Percentiles rank a stretch among this genome's conserved stretches.
phyloP scores from a whole-genome alignment of 2,329 filamentous ascomycete species.

The Trematosphaeria pertusa region DNA sequence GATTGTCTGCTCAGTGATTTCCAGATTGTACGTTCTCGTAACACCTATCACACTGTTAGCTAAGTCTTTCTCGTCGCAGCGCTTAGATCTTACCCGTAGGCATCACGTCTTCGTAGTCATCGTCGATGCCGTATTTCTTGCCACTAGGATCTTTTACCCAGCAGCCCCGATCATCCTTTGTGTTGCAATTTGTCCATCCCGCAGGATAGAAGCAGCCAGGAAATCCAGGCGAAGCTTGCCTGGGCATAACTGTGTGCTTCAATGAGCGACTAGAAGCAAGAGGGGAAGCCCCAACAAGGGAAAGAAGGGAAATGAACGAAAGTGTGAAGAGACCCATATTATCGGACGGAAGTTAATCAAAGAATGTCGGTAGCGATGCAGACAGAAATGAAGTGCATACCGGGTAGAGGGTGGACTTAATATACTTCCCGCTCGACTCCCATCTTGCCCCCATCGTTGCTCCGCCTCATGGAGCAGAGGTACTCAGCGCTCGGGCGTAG shows the following conservation, averaged over 20 bases:
- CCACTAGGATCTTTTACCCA: constrained; percentile 31
- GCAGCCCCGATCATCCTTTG: constrained; percentile 24
- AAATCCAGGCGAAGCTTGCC: constrained; percentile 22
- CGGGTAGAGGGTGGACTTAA: neutral
- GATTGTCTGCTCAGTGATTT: constrained; percentile 17
- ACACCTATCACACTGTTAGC: constrained; percentile 9
- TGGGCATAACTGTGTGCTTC: constrained; percentile 12
- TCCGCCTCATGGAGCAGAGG: too few relatives aligned
- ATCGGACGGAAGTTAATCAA: neutral
- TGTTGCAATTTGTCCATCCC: constrained; percentile 30
- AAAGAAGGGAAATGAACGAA: constrained; percentile 15
- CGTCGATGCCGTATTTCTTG: constrained; percentile 28
- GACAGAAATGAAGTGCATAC: neutral
- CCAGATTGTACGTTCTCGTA: constrained; percentile 15
- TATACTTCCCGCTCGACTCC: neutral
- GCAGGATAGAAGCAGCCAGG: constrained; percentile 25
- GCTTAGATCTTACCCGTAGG: constrained; percentile 15
- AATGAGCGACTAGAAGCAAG: constrained; percentile 18
- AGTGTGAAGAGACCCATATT: constrained; percentile 20
- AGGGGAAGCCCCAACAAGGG: constrained; percentile 10
- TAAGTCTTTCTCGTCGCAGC: too few relatives aligned
- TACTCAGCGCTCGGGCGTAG: neutral
- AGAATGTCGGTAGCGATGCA: neutral
- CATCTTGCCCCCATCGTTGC: too few relatives aligned
- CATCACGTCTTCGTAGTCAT: constrained; percentile 27